Conservation (phyloP, 768 basidiomycete species). For the Tulasnella sp. region DNA sequence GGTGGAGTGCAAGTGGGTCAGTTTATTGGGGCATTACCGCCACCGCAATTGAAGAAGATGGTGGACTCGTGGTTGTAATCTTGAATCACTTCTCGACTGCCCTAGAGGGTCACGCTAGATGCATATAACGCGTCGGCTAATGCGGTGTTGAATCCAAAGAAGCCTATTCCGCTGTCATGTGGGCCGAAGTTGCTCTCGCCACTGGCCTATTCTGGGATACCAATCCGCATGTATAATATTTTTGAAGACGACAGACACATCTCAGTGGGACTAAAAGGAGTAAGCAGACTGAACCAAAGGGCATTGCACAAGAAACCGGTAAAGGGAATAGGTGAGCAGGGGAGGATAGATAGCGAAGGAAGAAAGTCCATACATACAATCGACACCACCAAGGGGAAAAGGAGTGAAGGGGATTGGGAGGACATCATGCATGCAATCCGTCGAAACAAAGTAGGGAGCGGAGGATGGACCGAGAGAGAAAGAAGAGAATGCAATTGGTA, state of each 20-base stretch:
- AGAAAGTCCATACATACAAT: neutral
- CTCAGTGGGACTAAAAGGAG: neutral
- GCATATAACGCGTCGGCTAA: no score
- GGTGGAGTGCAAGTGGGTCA: slow-evolving; percentile 47
- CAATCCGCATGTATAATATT: no score
- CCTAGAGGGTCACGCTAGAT: no score
- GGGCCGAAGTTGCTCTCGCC: no score
- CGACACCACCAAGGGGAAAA: neutral
- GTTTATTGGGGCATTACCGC: slow-evolving; percentile 52
- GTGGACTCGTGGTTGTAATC: slow-evolving; percentile 32
- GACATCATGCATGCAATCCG: neutral
- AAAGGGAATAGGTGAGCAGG: neutral
- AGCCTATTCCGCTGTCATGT: no score
- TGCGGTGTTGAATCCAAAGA: no score
- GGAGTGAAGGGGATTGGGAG: neutral
- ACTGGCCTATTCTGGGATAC: no score
- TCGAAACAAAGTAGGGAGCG: neutral
- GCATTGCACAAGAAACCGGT: no score
- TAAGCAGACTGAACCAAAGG: no score
- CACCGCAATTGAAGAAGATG: slow-evolving; percentile 36
- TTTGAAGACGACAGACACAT: slow-evolving; percentile 5
- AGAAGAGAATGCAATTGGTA: neutral
- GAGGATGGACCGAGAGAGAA: neutral
- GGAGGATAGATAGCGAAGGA: neutral
- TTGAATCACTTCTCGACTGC: no score